Evolutionary conservation across 805 yeast species (phyloP), one percentile per base, ranked within the genome.

Genomic region (Wilhelminamyces savonicus): DNA sequence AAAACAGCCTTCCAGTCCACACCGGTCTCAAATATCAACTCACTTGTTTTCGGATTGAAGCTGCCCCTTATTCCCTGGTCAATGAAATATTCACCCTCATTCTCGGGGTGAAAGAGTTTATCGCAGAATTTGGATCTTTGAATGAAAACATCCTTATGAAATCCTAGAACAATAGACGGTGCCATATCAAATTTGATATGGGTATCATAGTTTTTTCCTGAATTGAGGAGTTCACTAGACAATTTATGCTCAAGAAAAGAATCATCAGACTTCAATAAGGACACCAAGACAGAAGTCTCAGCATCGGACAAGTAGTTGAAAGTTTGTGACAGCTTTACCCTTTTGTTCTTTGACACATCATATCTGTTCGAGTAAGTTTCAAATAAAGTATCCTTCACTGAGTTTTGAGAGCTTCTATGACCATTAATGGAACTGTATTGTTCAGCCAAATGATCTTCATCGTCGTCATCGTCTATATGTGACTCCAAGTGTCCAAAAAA

Each of bases 1-100:
- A 73, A 37, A 7, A 71, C 43, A 2, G 78, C 53, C 19, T 61
- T 48, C 8, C 67, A 28, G 12, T 63, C 41, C 24, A 58, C 28
- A 4, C 42, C 32, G 2, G 43, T 35, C 4, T 50, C 38, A 16
- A 65, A 42, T 2, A 35, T 27, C 28, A 59, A 43, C 1, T 32
- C 26, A 2, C 28, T 29, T 2, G 26, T 24, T 4, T 27, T 29
- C 3, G 38, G 33, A 17, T 44, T 39, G 29, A 48, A 55, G 15
- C 24, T 31, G 2, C 61, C 64, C 27, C 40, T 36, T 5, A 56
- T 30, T 1, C 44, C 47, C n/a, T 48, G 51, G 5, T 46, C 39
- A 3, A 47, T 40, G 27, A 60, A 48, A 16, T 29, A 30, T 23
- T 49, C 50, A n/a, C 46, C 52, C 1, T 23, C 32, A 14, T 38